Evolutionary conservation across 352 stramenopile species (phyloP), one percentile per base, ranked within the genome.

Genomic region (Globisporangium acanthophoron): DNA sequence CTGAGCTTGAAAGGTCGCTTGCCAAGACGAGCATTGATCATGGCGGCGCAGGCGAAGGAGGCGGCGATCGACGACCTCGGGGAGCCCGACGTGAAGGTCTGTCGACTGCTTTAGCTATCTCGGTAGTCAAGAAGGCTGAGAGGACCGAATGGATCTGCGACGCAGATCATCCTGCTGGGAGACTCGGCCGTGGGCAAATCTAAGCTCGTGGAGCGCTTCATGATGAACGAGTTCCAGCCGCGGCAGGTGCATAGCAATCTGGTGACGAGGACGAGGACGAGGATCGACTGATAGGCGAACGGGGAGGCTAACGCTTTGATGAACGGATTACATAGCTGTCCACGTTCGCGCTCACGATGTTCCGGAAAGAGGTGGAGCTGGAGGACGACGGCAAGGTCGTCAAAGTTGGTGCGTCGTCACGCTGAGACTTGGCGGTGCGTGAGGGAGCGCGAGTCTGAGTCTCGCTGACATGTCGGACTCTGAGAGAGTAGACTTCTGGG

Each of bases 151-250:
- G 16, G 6, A 3, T 52, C 8, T 8, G 24, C 24, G 24, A 27
- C 24, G 16, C 57, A 97, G 81, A 75, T 97, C 56, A 98, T 98
- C 62, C 69, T 98, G 52, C 69, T 98, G 41, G 93, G 93, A 8
- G 95, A 98, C 67, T 97, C 89, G 58, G 95, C 93, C 8, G 94
- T 98, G 31, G 95, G 95, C 47, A 98, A 98, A 74, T 96, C 85
- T 40, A 98, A 98, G 71, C 76, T 98, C 29, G 88, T 98, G 40
- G 95, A 98, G 65, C 78, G 93, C 46, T 98, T 96, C 67, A 90
- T 98, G 61, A 97, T 97, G 79, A 94, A 98, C 74, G 92, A 98
- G 61, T 98, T 98, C 61, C 90, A 97, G 70, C 91, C 93, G 13
- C 76, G 90, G 21, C 87, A 92, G 71, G 80, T 89, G 5, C 44